phyloP scores from a whole-genome alignment of 257 asterid genomes.

The Gardenia jasminoides region DNA sequence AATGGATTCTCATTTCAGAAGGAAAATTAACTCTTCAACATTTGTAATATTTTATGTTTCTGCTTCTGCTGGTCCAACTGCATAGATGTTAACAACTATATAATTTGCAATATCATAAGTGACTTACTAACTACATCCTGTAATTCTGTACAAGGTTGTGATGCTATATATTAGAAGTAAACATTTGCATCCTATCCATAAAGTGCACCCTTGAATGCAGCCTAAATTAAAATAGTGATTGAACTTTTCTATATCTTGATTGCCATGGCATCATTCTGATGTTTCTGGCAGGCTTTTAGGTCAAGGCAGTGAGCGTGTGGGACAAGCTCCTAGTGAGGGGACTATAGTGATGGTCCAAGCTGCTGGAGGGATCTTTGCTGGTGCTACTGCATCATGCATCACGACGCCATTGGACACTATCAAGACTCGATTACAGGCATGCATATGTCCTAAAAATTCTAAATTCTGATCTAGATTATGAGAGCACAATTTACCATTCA shows the following conservation, averaged over 20 bases:
- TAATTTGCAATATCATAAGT: not conserved
- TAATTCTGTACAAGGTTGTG: not conserved
- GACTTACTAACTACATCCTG: not conserved
- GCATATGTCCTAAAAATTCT: not conserved
- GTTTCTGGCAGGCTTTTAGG: conserved; percentile 49
- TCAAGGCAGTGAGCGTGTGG: conserved; percentile 42
- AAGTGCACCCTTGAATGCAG: not conserved
- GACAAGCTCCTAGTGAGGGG: conserved; percentile 57
- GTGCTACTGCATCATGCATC: conserved; percentile 84
- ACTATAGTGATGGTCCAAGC: conserved; percentile 77
- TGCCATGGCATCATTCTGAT: conserved; percentile 4
- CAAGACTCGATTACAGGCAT: conserved; percentile 90
- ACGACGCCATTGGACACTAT: conserved; percentile 95
- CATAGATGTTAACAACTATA: not conserved
- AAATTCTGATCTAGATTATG: not conserved
- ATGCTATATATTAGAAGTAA: not conserved
- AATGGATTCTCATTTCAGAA: not conserved
- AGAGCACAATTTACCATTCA: not conserved
- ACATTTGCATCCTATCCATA: not conserved
- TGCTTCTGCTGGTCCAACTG: conserved; percentile 5
- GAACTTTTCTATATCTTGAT: conserved; percentile 12
- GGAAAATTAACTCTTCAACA: not conserved
- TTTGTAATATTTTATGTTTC: conserved; percentile 2
- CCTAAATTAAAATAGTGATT: not conserved
- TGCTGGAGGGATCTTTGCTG: conserved; percentile 90